phyloP scores from a whole-genome alignment of 164 flowering plant species.

The Umbellularia californica region DNA sequence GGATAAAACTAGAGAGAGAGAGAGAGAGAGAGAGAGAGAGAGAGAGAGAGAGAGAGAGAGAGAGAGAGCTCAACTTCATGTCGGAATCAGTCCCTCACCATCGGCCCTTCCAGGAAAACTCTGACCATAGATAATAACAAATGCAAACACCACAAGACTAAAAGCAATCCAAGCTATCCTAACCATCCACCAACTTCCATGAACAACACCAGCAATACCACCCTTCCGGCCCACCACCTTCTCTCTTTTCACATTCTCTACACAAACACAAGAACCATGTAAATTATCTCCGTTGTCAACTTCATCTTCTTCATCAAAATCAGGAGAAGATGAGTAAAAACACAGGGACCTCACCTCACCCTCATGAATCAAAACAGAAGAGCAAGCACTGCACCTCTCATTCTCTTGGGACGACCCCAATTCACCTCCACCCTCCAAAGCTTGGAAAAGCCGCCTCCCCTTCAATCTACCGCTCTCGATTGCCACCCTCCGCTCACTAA shows the following conservation, averaged over 20 bases:
- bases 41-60: neutral
- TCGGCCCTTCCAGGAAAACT: slow-evolving; percentile 9
- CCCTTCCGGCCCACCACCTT: neutral
- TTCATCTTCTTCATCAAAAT: neutral
- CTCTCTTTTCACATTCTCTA: neutral
- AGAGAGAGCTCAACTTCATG: slow-evolving; percentile 12
- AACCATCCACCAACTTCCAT: slow-evolving; percentile 3
- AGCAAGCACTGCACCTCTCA: neutral
- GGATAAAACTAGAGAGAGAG: neutral
- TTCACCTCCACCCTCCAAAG: neutral
- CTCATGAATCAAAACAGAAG: neutral
- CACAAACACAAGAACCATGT: neutral
- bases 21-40: too few species aligned
- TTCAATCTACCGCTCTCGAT: slow-evolving; percentile 4
- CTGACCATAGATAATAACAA: slow-evolving; percentile 8
- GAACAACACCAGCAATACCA: neutral
- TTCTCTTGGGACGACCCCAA: neutral
- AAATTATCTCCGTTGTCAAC: neutral
- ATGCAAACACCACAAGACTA: slow-evolving; percentile 13
- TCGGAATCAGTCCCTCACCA: slow-evolving; percentile 6
- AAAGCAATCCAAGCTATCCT: slow-evolving; percentile 12
- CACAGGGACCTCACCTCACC: neutral
- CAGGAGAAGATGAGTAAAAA: neutral
- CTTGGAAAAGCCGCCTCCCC: slow-evolving; percentile 6
- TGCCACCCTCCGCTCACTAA: slow-evolving; percentile 1